Conservation (phyloP, 352 stramenopile genomes). For the Pythium vanterpoolii region DNA sequence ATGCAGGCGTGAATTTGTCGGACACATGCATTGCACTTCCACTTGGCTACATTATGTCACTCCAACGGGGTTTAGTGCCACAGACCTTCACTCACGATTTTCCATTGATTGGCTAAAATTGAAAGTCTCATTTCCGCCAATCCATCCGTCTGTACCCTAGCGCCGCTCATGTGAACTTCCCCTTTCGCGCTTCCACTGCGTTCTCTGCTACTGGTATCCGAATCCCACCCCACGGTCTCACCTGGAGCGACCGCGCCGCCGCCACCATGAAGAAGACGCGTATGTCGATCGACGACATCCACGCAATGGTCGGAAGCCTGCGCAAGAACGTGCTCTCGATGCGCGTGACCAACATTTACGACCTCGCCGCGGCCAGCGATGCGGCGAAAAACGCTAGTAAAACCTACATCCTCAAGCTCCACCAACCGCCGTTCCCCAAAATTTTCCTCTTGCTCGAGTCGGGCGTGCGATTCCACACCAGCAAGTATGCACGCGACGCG, state of each 20-base stretch:
- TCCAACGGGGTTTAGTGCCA: not conserved
- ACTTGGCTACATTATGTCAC: not conserved
- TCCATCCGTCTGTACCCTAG: not conserved
- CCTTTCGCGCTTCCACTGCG: too few species aligned
- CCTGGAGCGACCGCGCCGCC: not conserved
- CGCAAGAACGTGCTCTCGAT: constrained; percentile 87
- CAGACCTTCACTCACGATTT: constrained; percentile 1
- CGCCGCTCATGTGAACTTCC: not conserved
- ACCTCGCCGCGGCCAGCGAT: constrained; percentile 85
- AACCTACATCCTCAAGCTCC: constrained; percentile 93
- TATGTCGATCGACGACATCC: constrained; percentile 88
- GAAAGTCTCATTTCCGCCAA: not conserved
- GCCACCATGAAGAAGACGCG: constrained; percentile 77
- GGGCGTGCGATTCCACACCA: constrained; percentile 96
- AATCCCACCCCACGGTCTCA: too few species aligned
- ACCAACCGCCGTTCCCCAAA: constrained; percentile 88
- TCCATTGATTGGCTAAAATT: not conserved
- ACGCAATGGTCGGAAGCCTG: constrained; percentile 83
- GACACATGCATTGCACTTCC: too few species aligned
- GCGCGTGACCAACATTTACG: constrained; percentile 97
- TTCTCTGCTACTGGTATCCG: too few species aligned
- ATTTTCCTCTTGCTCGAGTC: constrained; percentile 95
- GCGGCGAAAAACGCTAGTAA: constrained; percentile 76
- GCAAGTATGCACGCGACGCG: constrained; percentile 79
- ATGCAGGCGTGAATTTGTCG: too few species aligned